Percentiles rank a stretch among this genome's conserved stretches.
These are phyloP conservation scores for Tetramitus jugosus DNA, from an alignment of 208 protist genomes.

Conservation along the genomic window DNA sequence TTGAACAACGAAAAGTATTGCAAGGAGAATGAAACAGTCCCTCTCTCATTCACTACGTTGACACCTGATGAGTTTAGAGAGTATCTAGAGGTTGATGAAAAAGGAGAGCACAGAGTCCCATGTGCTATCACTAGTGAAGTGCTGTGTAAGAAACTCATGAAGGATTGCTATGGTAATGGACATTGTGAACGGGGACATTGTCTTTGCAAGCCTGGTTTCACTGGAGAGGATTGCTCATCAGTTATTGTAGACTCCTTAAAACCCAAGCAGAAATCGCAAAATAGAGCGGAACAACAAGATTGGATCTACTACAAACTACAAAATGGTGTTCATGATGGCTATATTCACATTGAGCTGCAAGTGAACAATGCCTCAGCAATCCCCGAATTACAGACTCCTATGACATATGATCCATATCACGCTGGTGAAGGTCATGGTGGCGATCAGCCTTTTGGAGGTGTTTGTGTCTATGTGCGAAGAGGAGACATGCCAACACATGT, in stretches of 20 bases:
- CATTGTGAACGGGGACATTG: conserved; percentile 1
- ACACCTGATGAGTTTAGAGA: neutral
- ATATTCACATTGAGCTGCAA: too few relatives aligned
- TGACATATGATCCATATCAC: too few relatives aligned
- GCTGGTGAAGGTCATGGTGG: too few relatives aligned
- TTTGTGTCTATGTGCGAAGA: too few relatives aligned
- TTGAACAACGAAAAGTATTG: neutral
- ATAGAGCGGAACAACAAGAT: neutral
- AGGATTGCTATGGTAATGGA: neutral
- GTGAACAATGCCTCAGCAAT: too few relatives aligned
- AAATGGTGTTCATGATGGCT: too few relatives aligned
- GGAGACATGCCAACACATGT: too few relatives aligned
- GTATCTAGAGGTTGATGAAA: neutral
- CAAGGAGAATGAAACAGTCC: neutral
- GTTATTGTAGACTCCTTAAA: neutral
- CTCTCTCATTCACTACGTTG: neutral
- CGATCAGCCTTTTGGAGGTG: too few relatives aligned
- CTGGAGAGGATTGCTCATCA: neutral
- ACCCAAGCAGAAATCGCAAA: neutral
- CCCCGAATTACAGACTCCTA: too few relatives aligned
- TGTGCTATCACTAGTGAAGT: neutral
- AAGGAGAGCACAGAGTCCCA: neutral
- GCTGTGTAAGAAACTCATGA: too few relatives aligned
- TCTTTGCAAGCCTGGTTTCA: neutral
- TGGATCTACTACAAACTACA: neutral